Conservation (phyloP, 352 stramenopile species). For the Phytophthora citricola region DNA sequence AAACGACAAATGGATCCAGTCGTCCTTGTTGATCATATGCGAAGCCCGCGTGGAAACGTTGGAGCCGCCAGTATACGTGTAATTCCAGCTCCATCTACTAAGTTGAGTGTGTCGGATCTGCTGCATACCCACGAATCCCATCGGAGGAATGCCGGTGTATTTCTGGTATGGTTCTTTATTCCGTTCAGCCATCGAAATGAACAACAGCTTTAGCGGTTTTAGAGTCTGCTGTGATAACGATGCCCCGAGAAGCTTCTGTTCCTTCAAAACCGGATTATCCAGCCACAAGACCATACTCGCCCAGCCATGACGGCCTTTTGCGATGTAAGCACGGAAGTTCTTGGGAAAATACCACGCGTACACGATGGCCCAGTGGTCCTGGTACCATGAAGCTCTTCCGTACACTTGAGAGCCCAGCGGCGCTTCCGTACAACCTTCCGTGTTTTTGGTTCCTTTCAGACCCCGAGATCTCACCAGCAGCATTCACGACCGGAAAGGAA, state of each 20-base stretch:
- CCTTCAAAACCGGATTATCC: conserved; percentile 6
- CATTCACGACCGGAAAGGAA: conserved; percentile 4
- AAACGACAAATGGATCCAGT: not conserved
- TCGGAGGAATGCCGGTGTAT: not conserved
- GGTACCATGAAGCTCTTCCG: conserved; percentile 11
- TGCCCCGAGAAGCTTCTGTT: not conserved
- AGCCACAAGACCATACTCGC: conserved; percentile 11
- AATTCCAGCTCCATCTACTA: not conserved
- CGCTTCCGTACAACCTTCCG: not conserved
- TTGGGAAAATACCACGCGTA: conserved; percentile 22
- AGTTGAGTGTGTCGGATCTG: not conserved
- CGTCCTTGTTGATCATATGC: not conserved
- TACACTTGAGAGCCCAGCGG: conserved; percentile 19
- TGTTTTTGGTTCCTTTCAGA: not conserved
- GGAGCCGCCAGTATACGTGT: not conserved
- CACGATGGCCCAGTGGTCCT: conserved; percentile 7
- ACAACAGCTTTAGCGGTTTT: not conserved
- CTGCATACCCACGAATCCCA: not conserved
- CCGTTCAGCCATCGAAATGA: not conserved
- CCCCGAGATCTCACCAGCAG: not conserved
- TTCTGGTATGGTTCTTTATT: not conserved
- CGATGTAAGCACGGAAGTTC: not conserved
- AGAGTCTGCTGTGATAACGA: not conserved
- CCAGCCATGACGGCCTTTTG: not conserved
- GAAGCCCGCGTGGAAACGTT: not conserved